Percentiles rank a stretch among this genome's conserved stretches.
Evolutionary conservation across 1,284 basidiomycete genomes (phyloP).

Genomic region (Microbotryum saponariae): DNA sequence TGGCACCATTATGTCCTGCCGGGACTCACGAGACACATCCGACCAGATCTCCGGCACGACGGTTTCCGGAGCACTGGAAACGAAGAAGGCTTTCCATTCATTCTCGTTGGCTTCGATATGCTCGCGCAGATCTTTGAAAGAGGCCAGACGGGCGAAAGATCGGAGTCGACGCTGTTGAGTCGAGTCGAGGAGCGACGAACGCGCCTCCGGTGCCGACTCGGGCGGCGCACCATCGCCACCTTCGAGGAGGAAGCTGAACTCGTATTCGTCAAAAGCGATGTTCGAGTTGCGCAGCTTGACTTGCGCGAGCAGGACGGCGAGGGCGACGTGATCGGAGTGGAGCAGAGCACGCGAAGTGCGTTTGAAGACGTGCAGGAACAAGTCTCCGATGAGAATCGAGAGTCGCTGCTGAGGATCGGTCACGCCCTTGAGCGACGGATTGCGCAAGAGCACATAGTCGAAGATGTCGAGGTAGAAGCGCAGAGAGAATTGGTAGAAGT

Average conservation of each 20-base stretch:
- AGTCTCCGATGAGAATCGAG: slow-evolving; percentile 75
- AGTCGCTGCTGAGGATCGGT: slow-evolving; percentile 67
- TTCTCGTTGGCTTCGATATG: slow-evolving; percentile 59
- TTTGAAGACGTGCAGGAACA: slow-evolving; percentile 84
- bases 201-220: background rate
- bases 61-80: slow-evolving; percentile 62
- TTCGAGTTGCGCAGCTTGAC: slow-evolving; percentile 69
- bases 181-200: slow-evolving; percentile 27
- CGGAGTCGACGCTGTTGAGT: slow-evolving; percentile 58
- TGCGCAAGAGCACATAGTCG: slow-evolving; percentile 84
- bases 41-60: slow-evolving; percentile 48
- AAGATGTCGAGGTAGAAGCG: slow-evolving; percentile 98
- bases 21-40: slow-evolving; percentile 18
- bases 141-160: slow-evolving; percentile 41
- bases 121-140: slow-evolving; percentile 68
- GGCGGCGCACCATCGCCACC: slow-evolving; percentile 45
- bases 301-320: slow-evolving; percentile 82
- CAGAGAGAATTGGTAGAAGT: slow-evolving; percentile 98
- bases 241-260: slow-evolving; percentile 83
- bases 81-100: slow-evolving; percentile 70
- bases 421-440: slow-evolving; percentile 75
- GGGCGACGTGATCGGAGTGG: slow-evolving; percentile 83
- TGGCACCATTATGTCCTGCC: background rate
- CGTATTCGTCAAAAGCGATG: slow-evolving; percentile 59
- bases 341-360: slow-evolving; percentile 85